A percentile compares a stretch with the other conserved stretches of the same genome.
These are phyloP conservation scores for Rhynchosporium secalis DNA, from an alignment of 2,329 filamentous ascomycete genomes.

Conservation along the genomic window DNA sequence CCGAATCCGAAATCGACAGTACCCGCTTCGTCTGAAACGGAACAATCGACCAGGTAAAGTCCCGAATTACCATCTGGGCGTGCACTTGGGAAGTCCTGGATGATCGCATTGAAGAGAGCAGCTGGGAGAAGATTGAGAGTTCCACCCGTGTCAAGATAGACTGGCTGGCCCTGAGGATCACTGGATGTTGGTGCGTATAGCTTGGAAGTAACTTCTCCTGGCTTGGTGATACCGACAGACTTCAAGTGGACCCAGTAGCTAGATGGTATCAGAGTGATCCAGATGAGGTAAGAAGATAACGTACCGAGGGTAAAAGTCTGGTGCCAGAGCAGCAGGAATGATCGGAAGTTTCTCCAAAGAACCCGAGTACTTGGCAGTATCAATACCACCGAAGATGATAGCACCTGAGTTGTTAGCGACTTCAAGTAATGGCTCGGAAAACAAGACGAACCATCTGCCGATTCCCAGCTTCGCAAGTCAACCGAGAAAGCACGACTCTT, in stretches of 20 bases:
- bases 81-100: slow-evolving; percentile 25
- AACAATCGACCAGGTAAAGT: slow-evolving; percentile 20
- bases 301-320: slow-evolving; percentile 18
- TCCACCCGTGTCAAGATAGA: slow-evolving; percentile 27
- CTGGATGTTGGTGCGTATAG: slow-evolving; percentile 7
- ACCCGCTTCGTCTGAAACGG: slow-evolving; percentile 8
- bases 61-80: slow-evolving; percentile 15
- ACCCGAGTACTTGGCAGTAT: slow-evolving; percentile 22
- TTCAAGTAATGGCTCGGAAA: too few relatives aligned
- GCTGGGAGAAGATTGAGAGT: slow-evolving; percentile 25
- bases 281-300: background rate
- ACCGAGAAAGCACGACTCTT: slow-evolving; percentile 23
- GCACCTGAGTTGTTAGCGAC: slow-evolving; percentile 12
- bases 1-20: slow-evolving; percentile 27
- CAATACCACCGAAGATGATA: slow-evolving; percentile 26
- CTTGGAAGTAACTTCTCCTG: slow-evolving; percentile 19
- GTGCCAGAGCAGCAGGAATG: slow-evolving; percentile 22
- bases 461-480: slow-evolving; percentile 20
- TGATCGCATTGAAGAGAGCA: slow-evolving; percentile 19
- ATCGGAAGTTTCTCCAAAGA: slow-evolving; percentile 24
- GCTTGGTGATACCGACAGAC: slow-evolving; percentile 26
- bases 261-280: background rate
- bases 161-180: slow-evolving; percentile 19
- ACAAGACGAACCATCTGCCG: slow-evolving; percentile 11
- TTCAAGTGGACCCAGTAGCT: slow-evolving; percentile 27